Evolutionary conservation across 257 asterid species (phyloP).

Genomic region (Forsythia suspensa): DNA sequence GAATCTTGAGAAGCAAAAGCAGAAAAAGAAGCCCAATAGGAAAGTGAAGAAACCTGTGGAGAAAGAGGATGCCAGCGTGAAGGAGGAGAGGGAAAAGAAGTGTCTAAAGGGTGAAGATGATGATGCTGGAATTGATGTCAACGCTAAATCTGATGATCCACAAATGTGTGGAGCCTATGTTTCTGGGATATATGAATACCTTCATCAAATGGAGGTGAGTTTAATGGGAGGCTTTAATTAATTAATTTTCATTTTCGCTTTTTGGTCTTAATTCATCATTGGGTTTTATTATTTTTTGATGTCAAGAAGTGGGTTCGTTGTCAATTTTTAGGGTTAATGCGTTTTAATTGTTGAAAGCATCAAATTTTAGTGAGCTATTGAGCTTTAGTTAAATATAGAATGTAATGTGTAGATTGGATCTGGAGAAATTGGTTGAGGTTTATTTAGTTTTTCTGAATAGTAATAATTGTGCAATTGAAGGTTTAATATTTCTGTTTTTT

Average conservation of each 20-base stretch:
- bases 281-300: background rate
- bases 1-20: constrained; percentile 20
- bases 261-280: background rate
- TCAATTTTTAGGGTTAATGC: background rate
- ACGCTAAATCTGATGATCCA: constrained; percentile 49
- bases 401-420: background rate
- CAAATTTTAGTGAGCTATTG: background rate
- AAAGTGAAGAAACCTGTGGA: constrained; percentile 26
- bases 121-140: constrained; percentile 30
- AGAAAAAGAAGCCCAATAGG: constrained; percentile 30
- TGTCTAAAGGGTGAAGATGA: constrained; percentile 20
- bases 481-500: background rate
- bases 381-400: background rate
- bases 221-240: background rate
- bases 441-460: background rate
- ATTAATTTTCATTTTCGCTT: background rate
- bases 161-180: constrained; percentile 75
- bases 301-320: background rate
- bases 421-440: background rate
- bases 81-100: constrained; percentile 23
- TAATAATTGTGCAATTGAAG: background rate
- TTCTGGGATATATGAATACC: constrained; percentile 81
- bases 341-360: background rate
- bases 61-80: constrained; percentile 15
- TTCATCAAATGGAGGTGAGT: constrained; percentile 78